A percentile compares a stretch with the other conserved stretches of the same genome.
Evolutionary conservation across 177 flowering plant species (phyloP).

Genomic region (Tripterygium wilfordii): DNA sequence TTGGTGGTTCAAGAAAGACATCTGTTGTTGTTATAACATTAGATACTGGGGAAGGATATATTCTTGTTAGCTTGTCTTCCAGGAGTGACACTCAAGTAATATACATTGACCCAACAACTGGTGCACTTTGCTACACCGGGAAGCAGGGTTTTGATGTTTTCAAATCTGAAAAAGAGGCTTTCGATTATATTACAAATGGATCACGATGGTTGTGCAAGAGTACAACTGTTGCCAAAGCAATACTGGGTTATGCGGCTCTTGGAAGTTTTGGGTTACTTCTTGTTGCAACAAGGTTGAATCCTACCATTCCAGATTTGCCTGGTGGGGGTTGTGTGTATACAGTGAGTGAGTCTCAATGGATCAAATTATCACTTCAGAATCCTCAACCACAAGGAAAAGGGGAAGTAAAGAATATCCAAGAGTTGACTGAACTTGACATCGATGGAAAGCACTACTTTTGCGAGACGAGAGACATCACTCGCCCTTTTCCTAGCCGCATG

Average conservation of each 20-base stretch:
- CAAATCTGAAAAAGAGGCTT: constrained; percentile 64
- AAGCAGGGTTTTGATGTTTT: constrained; percentile 71
- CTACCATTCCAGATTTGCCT: constrained; percentile 71
- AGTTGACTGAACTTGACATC: constrained; percentile 78
- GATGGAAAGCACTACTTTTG: constrained; percentile 98
- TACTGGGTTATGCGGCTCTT: constrained; percentile 81
- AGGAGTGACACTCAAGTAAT: constrained; percentile 83
- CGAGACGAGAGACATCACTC: constrained; percentile 87
- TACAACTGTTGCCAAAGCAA: constrained; percentile 56
- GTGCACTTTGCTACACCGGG: constrained; percentile 56
- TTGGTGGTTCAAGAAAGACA: constrained; percentile 49
- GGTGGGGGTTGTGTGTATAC: constrained; percentile 94
- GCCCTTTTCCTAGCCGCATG: constrained; percentile 91
- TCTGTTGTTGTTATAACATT: constrained; percentile 69
- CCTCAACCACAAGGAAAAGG: constrained; percentile 86
- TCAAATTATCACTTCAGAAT: constrained; percentile 77
- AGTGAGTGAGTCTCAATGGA: constrained; percentile 85
- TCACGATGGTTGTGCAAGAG: constrained; percentile 63
- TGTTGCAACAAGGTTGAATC: constrained; percentile 72
- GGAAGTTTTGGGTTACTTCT: constrained; percentile 79
- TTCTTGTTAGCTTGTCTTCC: constrained; percentile 63
- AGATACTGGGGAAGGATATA: constrained; percentile 75
- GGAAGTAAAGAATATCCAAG: constrained; percentile 78
- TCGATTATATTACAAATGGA: constrained; percentile 66
- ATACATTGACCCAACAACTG: constrained; percentile 92